Evolutionary conservation across 2,329 filamentous ascomycete genomes (phyloP).

Genomic region (Alternaria ventricosa): DNA sequence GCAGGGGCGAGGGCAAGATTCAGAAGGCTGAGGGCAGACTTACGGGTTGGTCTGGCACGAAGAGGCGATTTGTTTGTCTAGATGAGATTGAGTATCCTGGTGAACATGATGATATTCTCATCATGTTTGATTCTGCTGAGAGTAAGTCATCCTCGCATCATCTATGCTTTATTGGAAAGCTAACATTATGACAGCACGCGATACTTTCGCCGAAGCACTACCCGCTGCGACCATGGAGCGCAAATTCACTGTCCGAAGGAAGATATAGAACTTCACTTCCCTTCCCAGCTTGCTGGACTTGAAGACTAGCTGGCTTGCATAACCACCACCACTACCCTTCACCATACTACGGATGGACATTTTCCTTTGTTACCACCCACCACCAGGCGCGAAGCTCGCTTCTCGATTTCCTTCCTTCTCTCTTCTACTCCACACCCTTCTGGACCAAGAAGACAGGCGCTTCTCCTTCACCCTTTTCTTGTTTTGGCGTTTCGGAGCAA

Average conservation of each 20-base stretch:
- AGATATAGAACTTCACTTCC: slow-evolving; percentile 34
- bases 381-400: background rate
- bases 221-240: slow-evolving; percentile 52
- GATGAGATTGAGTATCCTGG: slow-evolving; percentile 88
- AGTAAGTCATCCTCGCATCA: slow-evolving; percentile 60
- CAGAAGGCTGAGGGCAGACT: slow-evolving; percentile 56
- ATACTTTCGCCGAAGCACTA: slow-evolving; percentile 54
- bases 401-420: background rate
- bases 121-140: slow-evolving; percentile 80
- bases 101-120: slow-evolving; percentile 89
- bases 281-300: background rate
- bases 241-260: slow-evolving; percentile 53
- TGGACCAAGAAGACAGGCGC: background rate
- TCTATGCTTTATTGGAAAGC: background rate
- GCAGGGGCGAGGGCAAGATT: slow-evolving; percentile 57
- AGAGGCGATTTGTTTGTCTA: slow-evolving; percentile 79
- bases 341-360: background rate
- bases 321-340: background rate
- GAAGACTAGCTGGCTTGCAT: background rate
- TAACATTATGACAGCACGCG: slow-evolving; percentile 50
- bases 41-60: slow-evolving; percentile 60
- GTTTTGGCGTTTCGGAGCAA: background rate
- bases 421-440: background rate
- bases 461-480: background rate
- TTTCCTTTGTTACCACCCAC: background rate